Conservation (phyloP, 495 filamentous ascomycete genomes). For the Penicillium soppii region DNA sequence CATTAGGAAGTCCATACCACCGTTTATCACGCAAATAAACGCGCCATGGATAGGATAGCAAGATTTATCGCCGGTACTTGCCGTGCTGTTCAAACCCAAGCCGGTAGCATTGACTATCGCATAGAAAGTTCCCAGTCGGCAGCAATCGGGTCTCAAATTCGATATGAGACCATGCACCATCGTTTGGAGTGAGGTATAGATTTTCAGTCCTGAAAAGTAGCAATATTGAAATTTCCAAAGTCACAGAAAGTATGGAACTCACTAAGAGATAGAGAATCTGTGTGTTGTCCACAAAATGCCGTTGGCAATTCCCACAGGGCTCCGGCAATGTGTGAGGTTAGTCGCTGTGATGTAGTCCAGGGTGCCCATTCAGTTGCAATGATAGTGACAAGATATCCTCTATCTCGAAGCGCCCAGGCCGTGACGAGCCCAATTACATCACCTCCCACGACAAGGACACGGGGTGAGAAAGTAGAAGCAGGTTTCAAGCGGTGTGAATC, state of each 20-base stretch:
- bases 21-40: not conserved
- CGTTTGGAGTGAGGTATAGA: too few species aligned
- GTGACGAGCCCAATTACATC: not conserved
- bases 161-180: too few species aligned
- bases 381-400: constrained; percentile 49
- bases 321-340: constrained; percentile 52
- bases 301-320: constrained; percentile 54
- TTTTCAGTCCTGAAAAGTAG: too few species aligned
- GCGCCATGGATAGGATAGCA: not conserved
- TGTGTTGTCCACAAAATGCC: constrained; percentile 37
- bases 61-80: not conserved
- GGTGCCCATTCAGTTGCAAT: constrained; percentile 45
- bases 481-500: too few species aligned
- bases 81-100: not conserved
- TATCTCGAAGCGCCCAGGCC: constrained; percentile 48
- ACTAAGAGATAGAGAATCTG: too few species aligned
- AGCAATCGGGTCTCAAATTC: too few species aligned
- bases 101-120: not conserved
- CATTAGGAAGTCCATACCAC: not conserved
- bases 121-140: too few species aligned
- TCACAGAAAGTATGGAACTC: too few species aligned
- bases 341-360: constrained; percentile 26
- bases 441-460: not conserved
- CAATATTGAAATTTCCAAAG: too few species aligned
- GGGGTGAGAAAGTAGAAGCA: too few species aligned